These are phyloP conservation scores for Phylloporus sp. DNA, from an alignment of 768 basidiomycete species.

Conservation along the genomic window DNA sequence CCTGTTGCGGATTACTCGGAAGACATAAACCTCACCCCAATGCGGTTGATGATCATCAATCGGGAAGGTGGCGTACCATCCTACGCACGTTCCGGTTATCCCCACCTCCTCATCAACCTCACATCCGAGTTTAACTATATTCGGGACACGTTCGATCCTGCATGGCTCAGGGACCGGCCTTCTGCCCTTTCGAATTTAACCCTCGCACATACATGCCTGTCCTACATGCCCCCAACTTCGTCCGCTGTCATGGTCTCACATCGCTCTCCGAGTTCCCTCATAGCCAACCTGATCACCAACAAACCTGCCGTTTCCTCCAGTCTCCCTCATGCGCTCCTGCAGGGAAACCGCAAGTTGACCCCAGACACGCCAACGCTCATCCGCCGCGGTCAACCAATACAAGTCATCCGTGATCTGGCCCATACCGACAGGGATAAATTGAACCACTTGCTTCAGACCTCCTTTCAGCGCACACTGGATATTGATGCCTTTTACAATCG, in stretches of 20 bases:
- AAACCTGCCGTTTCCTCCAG: slow-evolving; percentile 95
- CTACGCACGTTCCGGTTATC: slow-evolving; percentile 90
- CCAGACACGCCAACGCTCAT: slow-evolving; percentile 90
- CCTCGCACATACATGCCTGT: slow-evolving; percentile 81
- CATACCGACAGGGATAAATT: slow-evolving; percentile 75
- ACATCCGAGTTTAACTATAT: slow-evolving; percentile 85
- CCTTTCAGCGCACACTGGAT: slow-evolving; percentile 75
- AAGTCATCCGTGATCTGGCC: slow-evolving; percentile 65
- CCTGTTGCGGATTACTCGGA: slow-evolving; percentile 40
- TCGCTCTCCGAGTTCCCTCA: slow-evolving; percentile 90
- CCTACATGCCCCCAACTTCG: slow-evolving; percentile 89
- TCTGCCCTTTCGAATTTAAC: slow-evolving; percentile 83
- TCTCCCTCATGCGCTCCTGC: slow-evolving; percentile 88
- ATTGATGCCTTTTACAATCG: slow-evolving; percentile 73
- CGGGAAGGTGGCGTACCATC: slow-evolving; percentile 96
- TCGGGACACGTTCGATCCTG: slow-evolving; percentile 71
- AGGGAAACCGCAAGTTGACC: slow-evolving; percentile 81
- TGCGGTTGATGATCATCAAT: slow-evolving; percentile 97
- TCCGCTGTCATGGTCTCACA: slow-evolving; percentile 98
- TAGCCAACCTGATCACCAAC: slow-evolving; percentile 97
- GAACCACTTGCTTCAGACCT: slow-evolving; percentile 79
- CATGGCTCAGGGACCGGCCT: slow-evolving; percentile 77
- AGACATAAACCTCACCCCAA: slow-evolving; percentile 82
- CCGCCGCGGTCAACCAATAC: slow-evolving; percentile 83
- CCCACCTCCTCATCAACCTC: slow-evolving; percentile 94